Percentiles rank a stretch among this genome's conserved stretches.
These are phyloP conservation scores for Tulasnella sp. DNA, from an alignment of 768 basidiomycete genomes.

Conservation along the genomic window DNA sequence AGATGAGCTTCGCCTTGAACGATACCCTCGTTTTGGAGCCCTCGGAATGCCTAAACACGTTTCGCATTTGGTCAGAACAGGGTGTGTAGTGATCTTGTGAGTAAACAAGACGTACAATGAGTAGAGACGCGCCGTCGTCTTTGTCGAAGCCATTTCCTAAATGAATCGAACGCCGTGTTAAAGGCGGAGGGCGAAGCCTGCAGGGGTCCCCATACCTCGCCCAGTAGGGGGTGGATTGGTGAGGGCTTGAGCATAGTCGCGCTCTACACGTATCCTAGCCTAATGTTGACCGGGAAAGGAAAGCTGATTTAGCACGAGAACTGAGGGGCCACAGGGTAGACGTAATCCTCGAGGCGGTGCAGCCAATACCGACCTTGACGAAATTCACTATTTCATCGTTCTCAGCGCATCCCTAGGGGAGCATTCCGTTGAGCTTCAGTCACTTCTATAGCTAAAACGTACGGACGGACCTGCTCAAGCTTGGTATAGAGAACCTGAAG, in stretches of 20 bases:
- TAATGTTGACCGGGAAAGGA: slow-evolving; percentile 36
- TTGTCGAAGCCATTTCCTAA: slow-evolving; percentile 62
- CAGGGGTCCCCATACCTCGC: slow-evolving; percentile 43
- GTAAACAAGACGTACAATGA: slow-evolving; percentile 42
- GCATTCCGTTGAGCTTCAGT: not conserved
- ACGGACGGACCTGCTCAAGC: slow-evolving; percentile 64
- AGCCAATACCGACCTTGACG: slow-evolving; percentile 57
- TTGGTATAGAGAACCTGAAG: slow-evolving; percentile 72
- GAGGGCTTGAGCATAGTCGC: slow-evolving; percentile 57
- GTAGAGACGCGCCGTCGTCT: slow-evolving; percentile 82
- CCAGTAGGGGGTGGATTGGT: slow-evolving; percentile 50
- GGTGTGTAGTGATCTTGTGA: not conserved
- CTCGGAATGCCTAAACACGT: slow-evolving; percentile 68
- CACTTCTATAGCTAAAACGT: not conserved
- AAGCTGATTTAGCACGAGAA: not conserved
- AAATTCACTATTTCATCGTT: slow-evolving; percentile 80
- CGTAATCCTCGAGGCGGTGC: slow-evolving; percentile 4
- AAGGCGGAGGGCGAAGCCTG: slow-evolving; percentile 31
- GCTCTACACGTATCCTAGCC: slow-evolving; percentile 72
- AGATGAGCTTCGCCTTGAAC: slow-evolving; percentile 73
- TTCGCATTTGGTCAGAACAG: slow-evolving; percentile 68
- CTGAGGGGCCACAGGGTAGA: not conserved
- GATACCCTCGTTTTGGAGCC: slow-evolving; percentile 68
- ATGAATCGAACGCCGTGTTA: slow-evolving; percentile 24
- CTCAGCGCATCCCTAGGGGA: slow-evolving; percentile 66